Conservation (phyloP, 2,329 filamentous ascomycete species). For the Talaromyces albobiverticillius region DNA sequence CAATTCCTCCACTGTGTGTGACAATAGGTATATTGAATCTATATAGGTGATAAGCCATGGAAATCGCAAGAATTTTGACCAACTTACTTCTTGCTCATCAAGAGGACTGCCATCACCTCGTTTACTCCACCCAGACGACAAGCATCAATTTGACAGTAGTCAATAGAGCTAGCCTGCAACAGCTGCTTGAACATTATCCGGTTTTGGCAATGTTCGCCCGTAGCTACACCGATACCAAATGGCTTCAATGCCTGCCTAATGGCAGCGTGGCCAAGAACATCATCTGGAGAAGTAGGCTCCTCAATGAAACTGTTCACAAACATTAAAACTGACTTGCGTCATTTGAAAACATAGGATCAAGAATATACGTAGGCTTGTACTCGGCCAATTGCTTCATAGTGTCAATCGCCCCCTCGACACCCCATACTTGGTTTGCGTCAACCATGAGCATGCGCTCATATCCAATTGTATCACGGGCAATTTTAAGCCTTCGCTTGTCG, state of each 20-base stretch:
- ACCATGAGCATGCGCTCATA: conserved; percentile 19
- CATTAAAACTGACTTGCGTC: conserved; percentile 6
- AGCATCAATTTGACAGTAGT: conserved; percentile 85
- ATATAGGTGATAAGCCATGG: too few relatives aligned
- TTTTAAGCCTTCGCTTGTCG: conserved; percentile 15
- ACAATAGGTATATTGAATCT: conserved; percentile 72
- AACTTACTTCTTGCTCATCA: background rate
- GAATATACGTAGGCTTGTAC: conserved; percentile 13
- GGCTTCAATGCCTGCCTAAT: conserved; percentile 72
- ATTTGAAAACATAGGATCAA: too few relatives aligned
- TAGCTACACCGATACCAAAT: conserved; percentile 69
- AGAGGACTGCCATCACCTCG: conserved; percentile 46
- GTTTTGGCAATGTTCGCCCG: conserved; percentile 95
- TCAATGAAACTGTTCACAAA: background rate
- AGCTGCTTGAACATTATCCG: conserved; percentile 93
- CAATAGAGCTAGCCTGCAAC: conserved; percentile 73
- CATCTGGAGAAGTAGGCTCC: conserved; percentile 81
- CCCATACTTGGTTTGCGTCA: conserved; percentile 23
- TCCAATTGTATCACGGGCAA: conserved; percentile 18
- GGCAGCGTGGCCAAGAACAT: conserved; percentile 82
- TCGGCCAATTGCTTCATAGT: conserved; percentile 21
- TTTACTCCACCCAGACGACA: conserved; percentile 88
- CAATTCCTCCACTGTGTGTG: conserved; percentile 84
- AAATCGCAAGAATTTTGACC: too few relatives aligned
- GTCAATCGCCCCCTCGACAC: conserved; percentile 20